Base-by-base conservation (phyloP, 306 rosid species). In the Castanospermum australe region DNA sequence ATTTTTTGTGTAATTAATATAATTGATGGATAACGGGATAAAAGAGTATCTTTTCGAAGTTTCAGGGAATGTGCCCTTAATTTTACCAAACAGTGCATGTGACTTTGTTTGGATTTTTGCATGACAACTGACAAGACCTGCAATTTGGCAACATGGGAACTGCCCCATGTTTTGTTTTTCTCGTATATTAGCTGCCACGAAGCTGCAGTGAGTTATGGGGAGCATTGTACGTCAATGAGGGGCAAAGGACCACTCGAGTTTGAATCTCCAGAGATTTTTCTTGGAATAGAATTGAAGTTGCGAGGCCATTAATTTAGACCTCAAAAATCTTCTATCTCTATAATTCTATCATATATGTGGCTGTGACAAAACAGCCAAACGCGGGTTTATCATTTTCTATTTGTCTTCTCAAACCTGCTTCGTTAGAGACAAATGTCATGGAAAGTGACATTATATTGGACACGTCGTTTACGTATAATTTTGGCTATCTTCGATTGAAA, bases 101-200 rank as follows among this genome's bases (percentile, higher is more conserved):
- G 39, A 21, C 20, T 30, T 69, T 45, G 15, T 35, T 74, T 81
- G 70, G 56, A 47, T 74, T 30, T 21, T 24, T 81, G 36, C 21
- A 60, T 59, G 67, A 75, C 12, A 36, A 60, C 17, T n/a, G n/a
- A n/a, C n/a, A n/a, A n/a, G 84, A 56, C 56, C 22, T 17, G 36
- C 1, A 44, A 6, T 45, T 45, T 64, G 35, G 10, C 5, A 13
- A 4, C 13, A 8, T 12, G 47, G 61, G 73, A 50, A 80, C 28
- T 22, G 32, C 15, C 50, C 44, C 30, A 21, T 15, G 52, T 73
- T 71, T 64, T 17, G n/a, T 33, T 41, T 55, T 32, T 20, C 61
- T 41, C n/a, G 5, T 1, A 25, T 7, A 2, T 30, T 22, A 10
- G 2, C 69, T 81, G 67, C 84, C 56, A 67, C 57, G 80, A 81